Evolutionary conservation across 2,329 filamentous ascomycete genomes (phyloP).

Genomic region (Plenodomus biglobosus): DNA sequence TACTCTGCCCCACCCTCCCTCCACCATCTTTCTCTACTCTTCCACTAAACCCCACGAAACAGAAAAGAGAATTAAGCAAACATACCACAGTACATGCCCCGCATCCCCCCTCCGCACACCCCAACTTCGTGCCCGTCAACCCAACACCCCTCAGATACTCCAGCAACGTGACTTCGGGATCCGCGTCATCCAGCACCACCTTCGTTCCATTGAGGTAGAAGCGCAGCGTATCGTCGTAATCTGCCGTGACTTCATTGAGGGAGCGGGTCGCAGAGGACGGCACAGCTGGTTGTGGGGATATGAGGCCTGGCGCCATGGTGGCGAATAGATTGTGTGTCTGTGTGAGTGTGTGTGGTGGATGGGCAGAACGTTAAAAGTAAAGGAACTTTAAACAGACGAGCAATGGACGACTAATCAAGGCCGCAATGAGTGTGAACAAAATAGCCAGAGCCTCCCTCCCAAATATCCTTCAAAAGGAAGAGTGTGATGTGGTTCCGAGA

Average conservation of each 20-base stretch:
- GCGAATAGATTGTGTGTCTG: background rate
- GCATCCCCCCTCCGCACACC: conserved; percentile 94
- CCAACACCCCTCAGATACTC: conserved; percentile 93
- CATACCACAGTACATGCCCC: conserved; percentile 88
- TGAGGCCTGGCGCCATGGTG: conserved; percentile 61
- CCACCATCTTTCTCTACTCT: no score
- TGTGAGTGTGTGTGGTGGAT: background rate
- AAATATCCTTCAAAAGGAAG: no score
- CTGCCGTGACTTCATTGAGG: conserved; percentile 66
- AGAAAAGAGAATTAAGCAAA: conserved; percentile 29
- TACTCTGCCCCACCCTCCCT: background rate
- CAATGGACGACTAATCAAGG: no score
- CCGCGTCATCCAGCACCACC: conserved; percentile 79
- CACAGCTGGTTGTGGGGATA: conserved; percentile 49
- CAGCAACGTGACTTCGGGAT: conserved; percentile 87
- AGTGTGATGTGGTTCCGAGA: no score
- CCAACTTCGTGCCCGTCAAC: conserved; percentile 92
- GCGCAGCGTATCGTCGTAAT: conserved; percentile 82
- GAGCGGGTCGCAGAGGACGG: conserved; percentile 48
- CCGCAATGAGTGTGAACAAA: no score
- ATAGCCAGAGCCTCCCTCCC: no score
- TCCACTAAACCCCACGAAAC: background rate
- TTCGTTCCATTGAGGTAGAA: conserved; percentile 96
- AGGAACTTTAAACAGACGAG: no score
- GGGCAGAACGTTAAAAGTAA: background rate